Base-by-base conservation (phyloP, 169 alveolate genomes). In the Plasmodium ovale region DNA sequence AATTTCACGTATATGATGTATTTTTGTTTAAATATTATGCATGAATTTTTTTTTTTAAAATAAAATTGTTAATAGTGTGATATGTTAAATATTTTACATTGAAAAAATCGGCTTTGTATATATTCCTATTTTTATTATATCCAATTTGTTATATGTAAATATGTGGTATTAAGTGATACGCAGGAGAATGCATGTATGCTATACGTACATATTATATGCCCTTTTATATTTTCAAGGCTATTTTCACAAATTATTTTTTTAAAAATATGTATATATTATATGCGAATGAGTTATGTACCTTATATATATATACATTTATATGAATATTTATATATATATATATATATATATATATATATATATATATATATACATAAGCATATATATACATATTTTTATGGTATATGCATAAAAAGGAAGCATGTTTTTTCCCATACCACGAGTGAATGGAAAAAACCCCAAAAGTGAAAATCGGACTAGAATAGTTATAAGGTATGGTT, bases 71-170 rank as follows among this genome's bases (percentile, higher is more conserved):
- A 56, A 56, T 56, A 51, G 60, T 10, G 23, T 56, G 23, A 16
- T 56, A 56, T 56, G 31, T 3, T 2, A 56, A 21, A 56, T 2
- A 56, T 21, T 21, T 56, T 21, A 14, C 37, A 56, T 5, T 56
- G 31, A 16, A 21, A 56, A 56, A 56, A n/a, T 56, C 68, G 68
- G 23, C n/a, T 56, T 19, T 56, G 68, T 37, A 56, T 23, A 56
- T 23, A 5, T 23, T 23, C 23, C 23, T 56, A 21, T 56, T 56
- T 19, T 56, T 56, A 5, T 10, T n/a, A 51, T 14, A 3, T 51
- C 60, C 19, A 14, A 51, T 51, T 51, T 51, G 60, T 51, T 51
- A 51, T 21, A 51, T 51, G 60, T 51, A 14, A 6, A 51, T 51
- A 51, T 51, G 19, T n/a, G 21, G 27, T 51, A 51, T n/a, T 51